Percentiles rank a stretch among this genome's conserved stretches.
Evolutionary conservation across 208 protist genomes (phyloP).

Genomic region (Crithidia thermophila): DNA sequence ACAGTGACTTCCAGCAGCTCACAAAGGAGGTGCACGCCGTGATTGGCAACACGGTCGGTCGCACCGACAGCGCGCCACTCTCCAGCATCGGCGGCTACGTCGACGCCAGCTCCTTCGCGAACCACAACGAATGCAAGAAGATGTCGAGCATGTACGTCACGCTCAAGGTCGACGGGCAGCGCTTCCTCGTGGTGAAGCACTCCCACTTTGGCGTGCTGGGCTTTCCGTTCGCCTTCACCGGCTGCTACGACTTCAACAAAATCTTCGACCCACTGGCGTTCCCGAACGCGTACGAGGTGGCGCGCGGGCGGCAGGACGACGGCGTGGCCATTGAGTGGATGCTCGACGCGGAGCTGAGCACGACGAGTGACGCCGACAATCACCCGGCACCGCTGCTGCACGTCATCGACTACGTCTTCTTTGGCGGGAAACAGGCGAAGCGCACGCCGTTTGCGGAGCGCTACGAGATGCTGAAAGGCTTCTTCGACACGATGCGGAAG

Average conservation of each 20-base stretch:
- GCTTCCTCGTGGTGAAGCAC: slow-evolving; percentile 80
- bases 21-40: slow-evolving; percentile 59
- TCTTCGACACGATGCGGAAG: slow-evolving; percentile 51
- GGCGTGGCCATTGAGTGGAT: slow-evolving; percentile 59
- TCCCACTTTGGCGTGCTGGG: slow-evolving; percentile 67
- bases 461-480: slow-evolving; percentile 58
- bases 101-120: slow-evolving; percentile 59
- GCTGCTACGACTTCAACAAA: slow-evolving; percentile 74
- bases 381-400: slow-evolving; percentile 44
- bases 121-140: slow-evolving; percentile 28
- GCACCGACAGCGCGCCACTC: slow-evolving; percentile 71
- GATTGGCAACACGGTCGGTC: slow-evolving; percentile 63
- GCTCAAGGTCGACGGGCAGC: slow-evolving; percentile 79
- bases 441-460: slow-evolving; percentile 52
- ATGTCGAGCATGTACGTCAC: slow-evolving; percentile 71
- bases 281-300: slow-evolving; percentile 13
- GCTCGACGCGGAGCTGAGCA: slow-evolving; percentile 74
- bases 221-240: slow-evolving; percentile 72
- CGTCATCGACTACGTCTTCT: slow-evolving; percentile 86
- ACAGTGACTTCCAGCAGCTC: slow-evolving; percentile 60
- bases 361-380: slow-evolving; percentile 7
- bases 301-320: slow-evolving; percentile 12
- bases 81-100: slow-evolving; percentile 79
- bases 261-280: slow-evolving; percentile 50
- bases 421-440: slow-evolving; percentile 66